Conservation (phyloP, 108 stramenopile species). For the Nannochloropsis oceanica region DNA sequence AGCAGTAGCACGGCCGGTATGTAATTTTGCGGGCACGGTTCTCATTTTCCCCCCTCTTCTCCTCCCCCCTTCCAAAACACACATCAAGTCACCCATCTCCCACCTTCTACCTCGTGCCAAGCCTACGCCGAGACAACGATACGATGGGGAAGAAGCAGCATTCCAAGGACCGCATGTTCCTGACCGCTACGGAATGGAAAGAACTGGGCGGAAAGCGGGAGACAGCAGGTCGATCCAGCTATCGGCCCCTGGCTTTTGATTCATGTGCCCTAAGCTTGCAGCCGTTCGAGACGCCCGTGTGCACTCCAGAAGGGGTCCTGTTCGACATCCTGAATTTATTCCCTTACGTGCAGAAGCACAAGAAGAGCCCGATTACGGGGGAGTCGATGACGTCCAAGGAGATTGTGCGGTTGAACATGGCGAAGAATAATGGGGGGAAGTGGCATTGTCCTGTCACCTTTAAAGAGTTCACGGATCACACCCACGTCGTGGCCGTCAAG, state of each 20-base stretch:
- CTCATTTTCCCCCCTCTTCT: too few relatives aligned
- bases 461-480: constrained; percentile 66
- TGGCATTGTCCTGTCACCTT: constrained; percentile 94
- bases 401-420: constrained; percentile 62
- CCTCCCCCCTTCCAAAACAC: too few relatives aligned
- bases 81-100: too few relatives aligned
- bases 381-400: constrained; percentile 43
- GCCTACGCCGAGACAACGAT: too few relatives aligned
- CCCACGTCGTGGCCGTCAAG: constrained; percentile 74
- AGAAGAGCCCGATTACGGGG: constrained; percentile 60
- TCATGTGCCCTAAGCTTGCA: constrained; percentile 82
- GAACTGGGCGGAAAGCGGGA: constrained; percentile 8
- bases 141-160: constrained; percentile 38
- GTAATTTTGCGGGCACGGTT: too few relatives aligned
- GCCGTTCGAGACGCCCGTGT: constrained; percentile 58
- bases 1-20: too few relatives aligned
- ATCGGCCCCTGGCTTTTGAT: constrained; percentile 61
- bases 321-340: constrained; percentile 72
- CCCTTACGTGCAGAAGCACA: constrained; percentile 66
- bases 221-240: neutral
- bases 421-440: constrained; percentile 59
- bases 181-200: constrained; percentile 40
- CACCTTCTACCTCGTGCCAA: too few relatives aligned
- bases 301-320: constrained; percentile 55
- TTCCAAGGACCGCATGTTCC: constrained; percentile 38